phyloP scores from a whole-genome alignment of 441 rosid genomes.

The Pelargonium cotyledonis region DNA sequence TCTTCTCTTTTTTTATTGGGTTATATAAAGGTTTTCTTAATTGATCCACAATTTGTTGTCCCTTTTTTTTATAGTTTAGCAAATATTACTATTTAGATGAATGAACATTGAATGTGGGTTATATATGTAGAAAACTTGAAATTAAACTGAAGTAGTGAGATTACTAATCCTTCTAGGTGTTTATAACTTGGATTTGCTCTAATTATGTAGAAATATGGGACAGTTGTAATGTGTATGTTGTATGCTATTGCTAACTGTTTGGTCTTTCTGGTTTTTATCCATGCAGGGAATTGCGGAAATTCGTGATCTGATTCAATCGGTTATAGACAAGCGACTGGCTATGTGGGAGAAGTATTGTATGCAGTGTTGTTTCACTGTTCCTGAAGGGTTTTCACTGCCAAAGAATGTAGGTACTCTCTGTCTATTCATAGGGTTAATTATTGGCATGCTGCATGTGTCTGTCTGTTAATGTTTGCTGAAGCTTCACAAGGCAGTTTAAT shows the following conservation, averaged over 20 bases:
- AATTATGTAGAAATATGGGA: background rate
- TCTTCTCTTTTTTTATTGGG: background rate
- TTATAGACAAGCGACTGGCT: conserved; percentile 45
- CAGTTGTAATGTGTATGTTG: background rate
- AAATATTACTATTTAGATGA: background rate
- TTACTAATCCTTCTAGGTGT: background rate
- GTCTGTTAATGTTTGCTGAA: background rate
- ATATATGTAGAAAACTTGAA: background rate
- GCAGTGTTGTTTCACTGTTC: conserved; percentile 56
- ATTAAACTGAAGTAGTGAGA: background rate
- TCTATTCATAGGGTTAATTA: background rate
- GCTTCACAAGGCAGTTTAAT: background rate
- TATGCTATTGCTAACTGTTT: conserved; percentile 3
- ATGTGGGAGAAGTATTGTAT: conserved; percentile 75
- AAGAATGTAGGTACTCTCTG: conserved; percentile 40
- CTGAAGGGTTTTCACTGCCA: conserved; percentile 53
- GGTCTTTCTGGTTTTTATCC: conserved; percentile 7
- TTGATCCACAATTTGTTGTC: background rate
- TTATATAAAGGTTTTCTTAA: background rate
- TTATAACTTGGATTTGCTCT: background rate
- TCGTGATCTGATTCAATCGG: conserved; percentile 43
- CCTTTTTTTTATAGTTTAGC: background rate
- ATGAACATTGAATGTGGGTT: background rate
- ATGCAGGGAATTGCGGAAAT: conserved; percentile 51
- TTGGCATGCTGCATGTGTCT: background rate